A percentile compares a stretch with the other conserved stretches of the same genome.
Conservation (phyloP, 148 eudicot species). For the Nepenthes gracilis region DNA sequence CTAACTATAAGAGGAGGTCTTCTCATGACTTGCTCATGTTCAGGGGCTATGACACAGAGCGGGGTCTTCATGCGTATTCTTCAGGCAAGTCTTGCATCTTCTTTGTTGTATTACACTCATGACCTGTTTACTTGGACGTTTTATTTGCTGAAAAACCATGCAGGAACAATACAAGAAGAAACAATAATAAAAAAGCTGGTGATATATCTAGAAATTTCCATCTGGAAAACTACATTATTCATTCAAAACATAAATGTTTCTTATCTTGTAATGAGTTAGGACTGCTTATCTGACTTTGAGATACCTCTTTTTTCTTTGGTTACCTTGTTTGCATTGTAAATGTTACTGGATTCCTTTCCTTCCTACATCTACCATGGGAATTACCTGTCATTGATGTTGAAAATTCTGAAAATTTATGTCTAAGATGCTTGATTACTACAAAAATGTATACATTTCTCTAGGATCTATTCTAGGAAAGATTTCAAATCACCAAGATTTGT, state of each 20-base stretch:
- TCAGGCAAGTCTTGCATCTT: constrained; percentile 38
- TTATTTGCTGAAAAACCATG: not conserved
- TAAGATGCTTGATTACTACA: too few relatives aligned
- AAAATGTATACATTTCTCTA: too few relatives aligned
- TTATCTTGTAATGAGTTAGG: not conserved
- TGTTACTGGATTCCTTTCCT: too few relatives aligned
- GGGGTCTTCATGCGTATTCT: constrained; percentile 57
- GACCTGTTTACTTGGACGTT: not conserved
- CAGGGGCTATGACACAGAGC: constrained; percentile 96
- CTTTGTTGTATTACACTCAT: not conserved
- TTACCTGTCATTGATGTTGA: too few relatives aligned
- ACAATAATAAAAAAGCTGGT: too few relatives aligned
- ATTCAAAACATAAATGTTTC: not conserved
- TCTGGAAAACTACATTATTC: not conserved
- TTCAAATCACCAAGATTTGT: too few relatives aligned
- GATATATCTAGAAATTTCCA: not conserved
- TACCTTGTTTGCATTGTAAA: too few relatives aligned
- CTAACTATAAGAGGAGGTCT: constrained; percentile 67
- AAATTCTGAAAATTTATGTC: too few relatives aligned
- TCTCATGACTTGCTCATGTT: constrained; percentile 97
- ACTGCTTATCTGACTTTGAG: not conserved
- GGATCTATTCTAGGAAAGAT: too few relatives aligned
- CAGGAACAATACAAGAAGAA: not conserved
- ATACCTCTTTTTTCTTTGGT: not conserved
- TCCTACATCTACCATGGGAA: too few relatives aligned